Evolutionary conservation across 176 grass and related monocot species (phyloP).

Genomic region (Aegilops longissima): DNA sequence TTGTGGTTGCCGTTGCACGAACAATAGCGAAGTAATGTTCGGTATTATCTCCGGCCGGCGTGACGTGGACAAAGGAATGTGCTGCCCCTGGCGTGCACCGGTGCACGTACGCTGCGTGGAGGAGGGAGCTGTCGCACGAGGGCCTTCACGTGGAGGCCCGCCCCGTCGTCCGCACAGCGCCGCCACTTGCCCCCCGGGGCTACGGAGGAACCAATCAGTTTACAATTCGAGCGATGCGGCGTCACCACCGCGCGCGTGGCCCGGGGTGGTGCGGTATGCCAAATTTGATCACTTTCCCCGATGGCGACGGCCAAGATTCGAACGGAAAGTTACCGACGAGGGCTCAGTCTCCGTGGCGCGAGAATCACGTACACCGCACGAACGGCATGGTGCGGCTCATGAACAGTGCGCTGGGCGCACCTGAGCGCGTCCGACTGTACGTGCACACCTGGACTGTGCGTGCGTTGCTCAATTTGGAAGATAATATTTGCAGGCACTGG

Average conservation of each 20-base stretch:
- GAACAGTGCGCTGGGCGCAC: not conserved
- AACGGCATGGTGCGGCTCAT: not conserved
- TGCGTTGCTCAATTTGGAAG: not conserved
- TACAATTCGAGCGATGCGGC: not conserved
- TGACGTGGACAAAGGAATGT: not conserved
- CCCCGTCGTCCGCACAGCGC: not conserved
- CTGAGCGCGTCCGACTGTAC: not conserved
- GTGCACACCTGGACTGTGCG: not conserved
- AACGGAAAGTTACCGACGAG: not conserved
- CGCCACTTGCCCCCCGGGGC: not conserved
- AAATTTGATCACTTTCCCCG: not conserved
- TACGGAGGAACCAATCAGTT: not conserved
- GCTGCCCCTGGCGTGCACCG: not conserved
- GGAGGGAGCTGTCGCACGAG: constrained; percentile 11
- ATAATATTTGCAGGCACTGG: not conserved
- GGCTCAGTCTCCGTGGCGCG: not conserved
- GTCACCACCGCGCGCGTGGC: not conserved
- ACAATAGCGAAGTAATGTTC: too few species aligned
- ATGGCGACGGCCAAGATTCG: not conserved
- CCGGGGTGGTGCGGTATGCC: not conserved
- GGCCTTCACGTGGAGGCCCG: constrained; percentile 28
- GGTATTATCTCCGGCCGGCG: not conserved
- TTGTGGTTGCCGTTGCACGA: too few species aligned
- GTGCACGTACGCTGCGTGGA: not conserved
- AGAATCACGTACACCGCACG: too few species aligned